phyloP scores from a whole-genome alignment of 768 basidiomycete species.

The Pleurotus eryngii region DNA sequence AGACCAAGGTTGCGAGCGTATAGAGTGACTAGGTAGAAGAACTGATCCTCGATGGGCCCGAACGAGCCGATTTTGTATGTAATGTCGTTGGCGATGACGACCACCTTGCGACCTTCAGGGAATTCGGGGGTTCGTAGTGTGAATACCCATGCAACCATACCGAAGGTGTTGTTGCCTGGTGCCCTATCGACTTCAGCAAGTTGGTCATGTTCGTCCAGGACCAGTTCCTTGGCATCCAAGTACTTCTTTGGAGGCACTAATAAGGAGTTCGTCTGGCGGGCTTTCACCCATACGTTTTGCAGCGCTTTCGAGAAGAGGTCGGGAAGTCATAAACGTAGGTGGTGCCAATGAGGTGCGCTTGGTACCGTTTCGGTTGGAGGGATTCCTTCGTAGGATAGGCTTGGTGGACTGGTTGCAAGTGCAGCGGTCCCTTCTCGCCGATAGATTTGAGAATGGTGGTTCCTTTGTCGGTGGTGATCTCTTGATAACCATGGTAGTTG shows the following conservation, averaged over 20 bases:
- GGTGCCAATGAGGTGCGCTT: constrained; percentile 96
- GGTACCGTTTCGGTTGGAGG: constrained; percentile 97
- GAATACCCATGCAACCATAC: constrained; percentile 99
- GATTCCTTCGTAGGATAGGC: constrained; percentile 97
- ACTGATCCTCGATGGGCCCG: constrained; percentile 92
- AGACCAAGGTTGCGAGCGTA: constrained; percentile 86
- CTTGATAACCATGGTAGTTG: constrained; percentile 97
- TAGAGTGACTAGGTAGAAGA: constrained; percentile 92
- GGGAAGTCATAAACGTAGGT: constrained; percentile 99
- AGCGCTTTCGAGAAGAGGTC: constrained; percentile 97
- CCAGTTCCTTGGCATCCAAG: constrained; percentile 84
- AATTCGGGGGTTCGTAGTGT: constrained; percentile 90
- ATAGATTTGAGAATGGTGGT: constrained; percentile 96
- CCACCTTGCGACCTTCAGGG: constrained; percentile 80
- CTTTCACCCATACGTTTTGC: constrained; percentile 86
- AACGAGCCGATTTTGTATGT: constrained; percentile 99
- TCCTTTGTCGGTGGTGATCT: constrained; percentile 94
- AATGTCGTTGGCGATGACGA: constrained; percentile 97
- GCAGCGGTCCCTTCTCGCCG: constrained; percentile 94
- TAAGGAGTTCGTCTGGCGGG: constrained; percentile 58
- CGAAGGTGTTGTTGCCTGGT: constrained; percentile 91
- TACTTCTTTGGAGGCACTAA: constrained; percentile 73
- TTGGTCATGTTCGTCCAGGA: constrained; percentile 90
- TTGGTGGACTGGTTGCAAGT: constrained; percentile 91
- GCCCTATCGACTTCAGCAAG: constrained; percentile 88